Percentiles rank a stretch among this genome's conserved stretches.
Evolutionary conservation across 768 basidiomycete genomes (phyloP).

Genomic region (Rubroboletus satanas): DNA sequence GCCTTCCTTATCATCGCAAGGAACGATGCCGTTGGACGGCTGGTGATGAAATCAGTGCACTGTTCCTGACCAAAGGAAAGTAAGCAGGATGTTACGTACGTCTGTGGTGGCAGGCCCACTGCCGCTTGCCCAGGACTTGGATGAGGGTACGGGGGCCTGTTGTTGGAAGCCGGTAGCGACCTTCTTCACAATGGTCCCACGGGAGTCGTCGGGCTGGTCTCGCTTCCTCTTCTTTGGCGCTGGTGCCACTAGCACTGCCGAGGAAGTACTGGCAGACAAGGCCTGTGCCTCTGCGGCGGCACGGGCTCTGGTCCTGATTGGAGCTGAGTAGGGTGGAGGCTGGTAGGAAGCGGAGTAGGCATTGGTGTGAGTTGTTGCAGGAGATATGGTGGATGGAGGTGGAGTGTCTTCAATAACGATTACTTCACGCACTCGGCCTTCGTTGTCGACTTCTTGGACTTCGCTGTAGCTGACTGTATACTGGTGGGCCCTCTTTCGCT

Average conservation of each 20-base stretch:
- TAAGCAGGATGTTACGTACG: slow-evolving; percentile 42
- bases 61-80: slow-evolving; percentile 21
- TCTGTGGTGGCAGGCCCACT: slow-evolving; percentile 64
- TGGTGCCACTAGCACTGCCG: slow-evolving; percentile 62
- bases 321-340: slow-evolving; percentile 68
- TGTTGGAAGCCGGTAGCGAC: slow-evolving; percentile 47
- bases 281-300: slow-evolving; percentile 85
- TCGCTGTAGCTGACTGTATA: slow-evolving; percentile 85
- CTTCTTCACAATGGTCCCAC: slow-evolving; percentile 66
- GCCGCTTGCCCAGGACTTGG: slow-evolving; percentile 66
- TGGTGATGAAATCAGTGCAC: slow-evolving; percentile 33
- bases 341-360: slow-evolving; percentile 78
- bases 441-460: slow-evolving; percentile 79
- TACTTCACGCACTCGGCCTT: slow-evolving; percentile 76
- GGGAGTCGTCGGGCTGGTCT: slow-evolving; percentile 70
- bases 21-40: slow-evolving; percentile 61
- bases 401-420: slow-evolving; percentile 94
- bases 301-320: slow-evolving; percentile 79
- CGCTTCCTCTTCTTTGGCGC: slow-evolving; percentile 82
- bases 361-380: slow-evolving; percentile 65
- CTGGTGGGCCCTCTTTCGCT: slow-evolving; percentile 78
- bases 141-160: slow-evolving; percentile 44
- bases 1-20: slow-evolving; percentile 97
- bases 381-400: slow-evolving; percentile 70
- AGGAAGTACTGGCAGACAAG: slow-evolving; percentile 60